phyloP scores from a whole-genome alignment of 1,139 yeast species.

The Blastobotrys capitulatus region DNA sequence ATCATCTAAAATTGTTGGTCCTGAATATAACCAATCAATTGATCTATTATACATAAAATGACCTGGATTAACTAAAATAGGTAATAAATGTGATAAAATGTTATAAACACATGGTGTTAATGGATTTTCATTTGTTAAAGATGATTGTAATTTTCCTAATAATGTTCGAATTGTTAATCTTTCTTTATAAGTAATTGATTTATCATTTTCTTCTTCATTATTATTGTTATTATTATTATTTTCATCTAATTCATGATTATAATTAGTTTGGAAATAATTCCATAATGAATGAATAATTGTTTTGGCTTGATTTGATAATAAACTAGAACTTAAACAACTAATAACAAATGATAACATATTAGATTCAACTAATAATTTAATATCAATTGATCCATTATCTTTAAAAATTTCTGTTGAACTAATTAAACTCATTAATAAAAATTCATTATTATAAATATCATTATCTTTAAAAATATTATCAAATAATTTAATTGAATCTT shows the following conservation, averaged over 20 bases:
- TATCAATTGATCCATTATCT: conserved; percentile 39
- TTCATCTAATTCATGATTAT: background rate
- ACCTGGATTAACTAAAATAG: conserved; percentile 60
- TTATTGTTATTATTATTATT: background rate
- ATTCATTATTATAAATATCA: conserved; percentile 27
- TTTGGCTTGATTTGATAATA: background rate
- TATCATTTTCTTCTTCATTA: background rate
- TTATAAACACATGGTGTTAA: conserved; percentile 41
- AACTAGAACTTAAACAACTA: conserved; percentile 36
- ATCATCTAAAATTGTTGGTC: conserved; percentile 51
- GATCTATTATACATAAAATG: conserved; percentile 67
- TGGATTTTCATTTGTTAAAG: conserved; percentile 37
- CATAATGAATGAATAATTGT: background rate
- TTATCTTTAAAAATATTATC: background rate
- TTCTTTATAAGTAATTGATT: conserved; percentile 47
- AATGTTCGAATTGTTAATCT: conserved; percentile 51
- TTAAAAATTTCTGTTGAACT: conserved; percentile 28
- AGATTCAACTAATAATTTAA: conserved; percentile 55
- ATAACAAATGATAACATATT: conserved; percentile 54
- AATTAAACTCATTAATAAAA: conserved; percentile 27
- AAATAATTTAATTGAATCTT: conserved; percentile 7
- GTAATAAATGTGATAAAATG: conserved; percentile 49
- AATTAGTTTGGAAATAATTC: conserved; percentile 7
- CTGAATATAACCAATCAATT: conserved; percentile 38
- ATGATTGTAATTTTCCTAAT: conserved; percentile 49